A percentile compares a stretch with the other conserved stretches of the same genome.
Conservation (phyloP, 2,329 filamentous ascomycete genomes). For the Hymenoscyphus fraxineus region DNA sequence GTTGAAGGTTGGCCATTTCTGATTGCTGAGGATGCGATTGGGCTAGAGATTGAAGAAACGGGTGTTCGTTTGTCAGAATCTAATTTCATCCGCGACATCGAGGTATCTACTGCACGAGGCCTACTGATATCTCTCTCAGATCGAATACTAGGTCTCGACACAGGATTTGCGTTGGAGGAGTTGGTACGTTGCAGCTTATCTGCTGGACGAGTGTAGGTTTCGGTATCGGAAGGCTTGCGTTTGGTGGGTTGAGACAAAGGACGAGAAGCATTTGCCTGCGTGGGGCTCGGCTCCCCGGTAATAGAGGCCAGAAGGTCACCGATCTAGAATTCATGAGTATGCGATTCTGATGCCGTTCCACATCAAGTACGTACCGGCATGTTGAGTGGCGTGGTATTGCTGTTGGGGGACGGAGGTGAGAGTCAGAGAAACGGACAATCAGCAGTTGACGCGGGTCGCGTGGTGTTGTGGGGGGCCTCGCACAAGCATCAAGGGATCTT, state of each 20-base stretch:
- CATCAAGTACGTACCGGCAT: slow-evolving; percentile 28
- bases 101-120: slow-evolving; percentile 21
- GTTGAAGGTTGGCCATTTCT: slow-evolving; percentile 29
- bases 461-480: slow-evolving; percentile 13
- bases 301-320: slow-evolving; percentile 59
- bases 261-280: slow-evolving; percentile 30
- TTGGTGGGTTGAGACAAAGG: slow-evolving; percentile 41
- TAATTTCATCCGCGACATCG: slow-evolving; percentile 25
- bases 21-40: slow-evolving; percentile 14
- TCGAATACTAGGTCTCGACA: slow-evolving; percentile 19
- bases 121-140: slow-evolving; percentile 18
- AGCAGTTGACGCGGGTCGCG: slow-evolving; percentile 22
- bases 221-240: slow-evolving; percentile 54
- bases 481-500: slow-evolving; percentile 15
- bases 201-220: slow-evolving; percentile 38
- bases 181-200: slow-evolving; percentile 42
- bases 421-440: slow-evolving; percentile 7
- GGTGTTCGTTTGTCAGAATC: slow-evolving; percentile 11
- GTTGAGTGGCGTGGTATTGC: slow-evolving; percentile 11
- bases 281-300: slow-evolving; percentile 46
- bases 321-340: slow-evolving; percentile 39
- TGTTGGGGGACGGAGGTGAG: neutral
- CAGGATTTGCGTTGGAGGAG: slow-evolving; percentile 15
- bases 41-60: neutral
- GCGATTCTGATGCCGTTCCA: neutral